Evolutionary conservation across 2,329 filamentous ascomycete species (phyloP), one percentile per base, ranked within the genome.

Genomic region (Albifimbria verrucaria): DNA sequence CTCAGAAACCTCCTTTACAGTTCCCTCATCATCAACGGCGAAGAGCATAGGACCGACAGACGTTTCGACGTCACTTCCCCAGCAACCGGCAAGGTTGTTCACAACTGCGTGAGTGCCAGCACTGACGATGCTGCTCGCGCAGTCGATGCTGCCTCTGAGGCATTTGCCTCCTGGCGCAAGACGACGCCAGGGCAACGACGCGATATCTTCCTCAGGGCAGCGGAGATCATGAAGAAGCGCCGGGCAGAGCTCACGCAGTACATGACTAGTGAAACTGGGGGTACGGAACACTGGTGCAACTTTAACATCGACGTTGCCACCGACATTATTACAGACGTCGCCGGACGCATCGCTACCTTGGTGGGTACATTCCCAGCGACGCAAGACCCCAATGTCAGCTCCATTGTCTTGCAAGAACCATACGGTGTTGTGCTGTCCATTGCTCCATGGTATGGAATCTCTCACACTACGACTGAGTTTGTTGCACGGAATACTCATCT

Each of bases 341-440:
- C 75, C 1, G 75, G 74, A 2, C 68, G 74, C 15, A 70, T 79
- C 21, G 59, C 64, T 11, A 66, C 68, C 11, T 48, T 77, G 10
- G 61, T 67, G 52, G 76, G 72, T 6, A 66, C 63, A 7, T 69
- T 76, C 24, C 71, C 76, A 10, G 46, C 60, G 9, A 61, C 66
- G 3, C 55, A 54, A 26, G 65, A 71, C 26, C 60, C 68, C 3
- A 56, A 59, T 25, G 60, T 64, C 23, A 75, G 55, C 21, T 89
- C 85, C 0, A 74, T 94, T 59, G 72, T 95, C 4, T 71, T 86
- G 57, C 87, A 85, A 65, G 88, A 92, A 69, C 90, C 91, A 0
- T 91, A 83, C 61, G 91, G 91, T 2, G 90, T 94, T 7, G 78
- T 92, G 17, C 73, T 95, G 25, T 86, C 83, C 3, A 91, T 95